Evolutionary conservation across 371 early-diverging fungal species (phyloP), one percentile per base, ranked within the genome.

Genomic region (Mortierella polycephala): DNA sequence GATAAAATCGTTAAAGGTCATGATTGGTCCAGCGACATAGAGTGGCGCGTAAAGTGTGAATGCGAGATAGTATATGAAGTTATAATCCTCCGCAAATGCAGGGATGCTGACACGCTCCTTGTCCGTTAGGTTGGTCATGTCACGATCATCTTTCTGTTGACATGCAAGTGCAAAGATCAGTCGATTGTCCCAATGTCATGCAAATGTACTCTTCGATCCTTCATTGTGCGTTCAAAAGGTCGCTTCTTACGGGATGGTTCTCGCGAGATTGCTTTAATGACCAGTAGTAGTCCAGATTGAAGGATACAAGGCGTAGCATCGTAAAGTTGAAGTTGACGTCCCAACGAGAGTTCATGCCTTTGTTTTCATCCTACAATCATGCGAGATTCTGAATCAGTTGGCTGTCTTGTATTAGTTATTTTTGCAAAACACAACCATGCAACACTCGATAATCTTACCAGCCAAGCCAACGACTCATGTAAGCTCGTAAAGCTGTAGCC

Each of bases 21-120:
- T 91, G 57, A 98, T 96, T 9, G 99, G 99, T 0, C 99, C 99
- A 37, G 98, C 96, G 44, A 97, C 81, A 65, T 94, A 96, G 42
- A 98, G 85, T 1, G 99, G 99, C 1, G 93, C 89, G 67, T 98
- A 98, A 11, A 95, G 69, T 12, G 93, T 71, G 79, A 96, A 98
- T 0, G 91, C 85, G 61, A 94, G 80, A 71, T 94, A 98, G 69
- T 93, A 85, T 53, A 83, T 57, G 58, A 92, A 87, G 63, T 84
- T 91, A 83, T 96, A 98, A 53, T 96, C 95, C 8, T 82, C 70
- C 2, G 62, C 62, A 21, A 81, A 68, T 37, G 86, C 83, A 10
- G 94, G 85, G 6, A 65, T 67, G 42, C 83, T 81, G n/a, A 90
- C 88, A 11, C 94, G 87, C 9, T 91, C 89, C 61, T 86, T 90